Evolutionary conservation across 306 rosid species (phyloP).

Genomic region (Begonia peltatifolia): DNA sequence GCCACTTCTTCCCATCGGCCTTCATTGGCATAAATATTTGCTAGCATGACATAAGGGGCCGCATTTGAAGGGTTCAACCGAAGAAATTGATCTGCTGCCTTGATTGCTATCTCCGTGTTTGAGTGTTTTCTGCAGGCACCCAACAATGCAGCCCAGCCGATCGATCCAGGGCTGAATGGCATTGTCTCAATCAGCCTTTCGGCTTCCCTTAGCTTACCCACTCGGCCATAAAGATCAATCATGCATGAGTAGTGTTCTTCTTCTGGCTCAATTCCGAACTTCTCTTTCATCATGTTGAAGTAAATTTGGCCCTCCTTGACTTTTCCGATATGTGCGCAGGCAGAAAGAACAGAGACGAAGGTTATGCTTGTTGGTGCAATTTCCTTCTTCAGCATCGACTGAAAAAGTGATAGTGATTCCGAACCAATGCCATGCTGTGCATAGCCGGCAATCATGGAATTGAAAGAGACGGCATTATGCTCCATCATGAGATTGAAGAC

Average conservation of each 20-base stretch:
- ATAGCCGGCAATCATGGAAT: slow-evolving; percentile 69
- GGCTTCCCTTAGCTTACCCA: slow-evolving; percentile 53
- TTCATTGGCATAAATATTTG: slow-evolving; percentile 50
- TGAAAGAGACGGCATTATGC: slow-evolving; percentile 42
- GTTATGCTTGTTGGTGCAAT: slow-evolving; percentile 49
- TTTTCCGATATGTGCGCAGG: slow-evolving; percentile 73
- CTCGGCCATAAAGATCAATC: slow-evolving; percentile 76
- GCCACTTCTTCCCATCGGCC: slow-evolving; percentile 66
- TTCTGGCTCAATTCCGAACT: slow-evolving; percentile 56
- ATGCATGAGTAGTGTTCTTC: slow-evolving; percentile 68
- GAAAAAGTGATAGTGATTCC: slow-evolving; percentile 46
- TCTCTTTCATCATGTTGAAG: slow-evolving; percentile 56
- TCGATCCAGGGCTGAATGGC: slow-evolving; percentile 53
- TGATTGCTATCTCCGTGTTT: slow-evolving; percentile 56
- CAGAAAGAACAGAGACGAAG: slow-evolving; percentile 57
- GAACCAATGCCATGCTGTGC: slow-evolving; percentile 61
- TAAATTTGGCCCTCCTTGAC: slow-evolving; percentile 52
- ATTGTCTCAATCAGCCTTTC: slow-evolving; percentile 58
- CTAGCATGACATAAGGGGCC: slow-evolving; percentile 48
- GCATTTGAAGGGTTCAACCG: slow-evolving; percentile 48
- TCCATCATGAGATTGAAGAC: slow-evolving; percentile 56
- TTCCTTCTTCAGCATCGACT: slow-evolving; percentile 38
- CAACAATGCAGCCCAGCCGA: slow-evolving; percentile 68
- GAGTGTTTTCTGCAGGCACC: slow-evolving; percentile 74
- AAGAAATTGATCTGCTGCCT: slow-evolving; percentile 47